Evolutionary conservation across 148 eudicot species (phyloP), one percentile per base, ranked within the genome.

Genomic region (Oxyria digyna): DNA sequence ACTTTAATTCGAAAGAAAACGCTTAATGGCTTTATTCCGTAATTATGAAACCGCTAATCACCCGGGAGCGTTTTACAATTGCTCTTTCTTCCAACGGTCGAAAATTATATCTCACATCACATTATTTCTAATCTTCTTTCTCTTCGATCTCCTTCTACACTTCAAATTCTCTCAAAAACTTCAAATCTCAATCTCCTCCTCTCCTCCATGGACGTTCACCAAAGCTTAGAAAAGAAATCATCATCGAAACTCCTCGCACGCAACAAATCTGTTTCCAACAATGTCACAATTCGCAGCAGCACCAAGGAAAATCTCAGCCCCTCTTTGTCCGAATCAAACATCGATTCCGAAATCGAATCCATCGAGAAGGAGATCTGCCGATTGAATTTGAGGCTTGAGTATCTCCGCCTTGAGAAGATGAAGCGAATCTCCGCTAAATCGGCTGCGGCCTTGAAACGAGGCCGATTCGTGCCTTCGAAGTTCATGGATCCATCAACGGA

Each of bases 191-290:
- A 37, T 59, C 64, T 27, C 1, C 9, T 21, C 27, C 9, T 14
- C 38, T 35, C 38, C 27, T 11, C 65, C 62, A 52, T 52, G 62
- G 62, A 59, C 8, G 71, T 74, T 59, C 49, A 74, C 31, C 79
- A 72, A 49, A 71, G 71, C 80, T 72, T 79, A 63, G 82, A 88
- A 78, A 71, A 67, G 20, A 37, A 31, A 40, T 67, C 69, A n/a
- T 57, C 63, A 27, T 57, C 63, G 38, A 96, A 92, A 76, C 50
- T 89, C 27, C 94, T 85, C 73, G 70, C 90, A 40, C 88, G 90
- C 85, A 72, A 87, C 81, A 93, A 93, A 62, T 91, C 82, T 21
- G 90, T 88, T 0, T 93, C 83, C 54, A 96, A 89, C 74, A 79
- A 81, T 43, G 84, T 79, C 18, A 78, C 50, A 1, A 6, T 45